Percentiles rank a stretch among this genome's conserved stretches.
These are phyloP conservation scores for Cadophora luteo-olivacea DNA, from an alignment of 2,329 filamentous ascomycete genomes.

Conservation along the genomic window DNA sequence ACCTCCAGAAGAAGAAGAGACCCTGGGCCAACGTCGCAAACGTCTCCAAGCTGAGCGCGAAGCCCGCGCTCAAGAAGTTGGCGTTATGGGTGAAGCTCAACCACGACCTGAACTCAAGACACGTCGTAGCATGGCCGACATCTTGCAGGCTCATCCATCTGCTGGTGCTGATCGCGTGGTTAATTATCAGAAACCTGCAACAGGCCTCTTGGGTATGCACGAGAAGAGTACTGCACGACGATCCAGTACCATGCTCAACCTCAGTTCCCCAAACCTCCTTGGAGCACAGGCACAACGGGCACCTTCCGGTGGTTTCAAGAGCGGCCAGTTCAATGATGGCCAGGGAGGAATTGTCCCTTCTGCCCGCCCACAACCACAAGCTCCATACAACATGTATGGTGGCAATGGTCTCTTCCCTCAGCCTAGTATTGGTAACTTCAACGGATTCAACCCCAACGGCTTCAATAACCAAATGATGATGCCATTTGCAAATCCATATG, in stretches of 20 bases:
- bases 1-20: constrained; percentile 71
- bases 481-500: constrained; percentile 38
- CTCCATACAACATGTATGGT: constrained; percentile 25
- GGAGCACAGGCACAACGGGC: constrained; percentile 17
- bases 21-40: constrained; percentile 76
- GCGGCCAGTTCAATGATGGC: constrained; percentile 37
- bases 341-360: constrained; percentile 33
- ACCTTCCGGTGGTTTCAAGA: constrained; percentile 32
- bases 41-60: constrained; percentile 74
- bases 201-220: constrained; percentile 42
- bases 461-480: constrained; percentile 33
- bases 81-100: constrained; percentile 31
- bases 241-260: constrained; percentile 40
- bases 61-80: constrained; percentile 64
- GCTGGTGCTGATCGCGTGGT: constrained; percentile 33
- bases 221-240: constrained; percentile 38
- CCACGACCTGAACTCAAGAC: constrained; percentile 41
- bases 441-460: constrained; percentile 18
- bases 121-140: constrained; percentile 50
- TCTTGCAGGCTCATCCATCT: constrained; percentile 59
- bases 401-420: constrained; percentile 34
- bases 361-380: constrained; percentile 24
- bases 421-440: constrained; percentile 34
- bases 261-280: constrained; percentile 31
- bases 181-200: constrained; percentile 35